These are phyloP conservation scores for Colletotrichum spaethianum DNA, from an alignment of 2,329 filamentous ascomycete genomes.

Conservation along the genomic window DNA sequence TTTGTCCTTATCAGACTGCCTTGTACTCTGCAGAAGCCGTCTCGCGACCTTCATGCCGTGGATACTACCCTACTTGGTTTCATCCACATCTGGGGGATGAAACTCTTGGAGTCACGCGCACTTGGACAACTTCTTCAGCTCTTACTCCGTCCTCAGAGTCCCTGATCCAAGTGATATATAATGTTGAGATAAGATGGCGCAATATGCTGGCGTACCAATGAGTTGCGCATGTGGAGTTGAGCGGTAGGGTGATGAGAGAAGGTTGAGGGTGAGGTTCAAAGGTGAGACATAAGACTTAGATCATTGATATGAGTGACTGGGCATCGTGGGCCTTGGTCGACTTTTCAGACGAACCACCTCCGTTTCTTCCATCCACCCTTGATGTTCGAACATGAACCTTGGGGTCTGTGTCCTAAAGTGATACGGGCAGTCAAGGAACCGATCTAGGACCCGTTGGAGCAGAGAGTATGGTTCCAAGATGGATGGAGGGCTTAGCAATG, in stretches of 20 bases:
- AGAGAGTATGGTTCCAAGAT: neutral
- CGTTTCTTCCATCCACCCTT: neutral
- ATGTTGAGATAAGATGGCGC: neutral
- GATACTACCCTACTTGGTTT: constrained; percentile 25
- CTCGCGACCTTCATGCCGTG: constrained; percentile 1
- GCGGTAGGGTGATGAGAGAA: neutral
- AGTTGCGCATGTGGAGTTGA: neutral
- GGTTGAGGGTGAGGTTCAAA: neutral
- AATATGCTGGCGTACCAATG: neutral
- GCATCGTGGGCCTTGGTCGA: neutral
- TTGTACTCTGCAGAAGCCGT: neutral
- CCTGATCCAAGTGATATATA: constrained; percentile 1
- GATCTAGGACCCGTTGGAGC: neutral
- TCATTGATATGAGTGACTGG: constrained; percentile 2
- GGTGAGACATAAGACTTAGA: constrained; percentile 3
- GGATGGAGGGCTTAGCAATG: neutral
- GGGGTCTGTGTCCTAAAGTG: neutral
- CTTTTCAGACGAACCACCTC: constrained; percentile 19
- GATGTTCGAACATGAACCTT: neutral
- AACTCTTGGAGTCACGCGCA: constrained; percentile 18
- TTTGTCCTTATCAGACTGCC: neutral
- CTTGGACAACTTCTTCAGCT: constrained; percentile 23
- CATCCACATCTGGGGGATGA: constrained; percentile 30
- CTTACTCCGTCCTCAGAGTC: neutral
- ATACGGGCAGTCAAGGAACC: neutral